Conservation (phyloP, 805 yeast genomes). For the Myxozyma kluyveri region DNA sequence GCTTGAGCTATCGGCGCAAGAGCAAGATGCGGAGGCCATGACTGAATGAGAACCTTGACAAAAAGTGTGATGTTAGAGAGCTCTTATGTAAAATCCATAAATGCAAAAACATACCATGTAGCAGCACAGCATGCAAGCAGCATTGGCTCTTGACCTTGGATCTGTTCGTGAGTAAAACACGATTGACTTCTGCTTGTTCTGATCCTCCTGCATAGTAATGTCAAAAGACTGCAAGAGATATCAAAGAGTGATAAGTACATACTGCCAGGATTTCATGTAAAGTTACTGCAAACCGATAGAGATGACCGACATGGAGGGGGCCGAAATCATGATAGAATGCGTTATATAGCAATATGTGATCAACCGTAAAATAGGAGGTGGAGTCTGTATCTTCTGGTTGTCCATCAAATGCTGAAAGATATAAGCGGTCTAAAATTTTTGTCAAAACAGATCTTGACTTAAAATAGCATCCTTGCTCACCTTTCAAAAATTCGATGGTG, state of each 20-base stretch:
- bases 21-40: slow-evolving; percentile 98
- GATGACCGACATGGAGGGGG: slow-evolving; percentile 87
- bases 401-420: slow-evolving; percentile 83
- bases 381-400: slow-evolving; percentile 74
- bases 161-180: slow-evolving; percentile 84
- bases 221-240: no score
- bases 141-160: slow-evolving; percentile 80
- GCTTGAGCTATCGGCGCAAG: slow-evolving; percentile 89
- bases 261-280: slow-evolving; percentile 81
- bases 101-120: slow-evolving; percentile 56
- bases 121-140: slow-evolving; percentile 90
- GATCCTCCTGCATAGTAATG: no score
- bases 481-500: slow-evolving; percentile 41
- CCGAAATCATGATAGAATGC: slow-evolving; percentile 97
- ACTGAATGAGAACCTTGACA: slow-evolving; percentile 66
- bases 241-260: no score
- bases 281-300: slow-evolving; percentile 92
- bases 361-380: slow-evolving; percentile 83
- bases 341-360: slow-evolving; percentile 87
- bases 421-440: slow-evolving; percentile 53
- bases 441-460: not conserved
- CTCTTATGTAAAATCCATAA: no score
- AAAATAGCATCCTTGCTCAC: slow-evolving; percentile 18
- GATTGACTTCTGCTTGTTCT: slow-evolving; percentile 81
- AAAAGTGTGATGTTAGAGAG: no score